phyloP scores from a whole-genome alignment of 2,329 filamentous ascomycete species.

The Emergomyces pasteurianus region DNA sequence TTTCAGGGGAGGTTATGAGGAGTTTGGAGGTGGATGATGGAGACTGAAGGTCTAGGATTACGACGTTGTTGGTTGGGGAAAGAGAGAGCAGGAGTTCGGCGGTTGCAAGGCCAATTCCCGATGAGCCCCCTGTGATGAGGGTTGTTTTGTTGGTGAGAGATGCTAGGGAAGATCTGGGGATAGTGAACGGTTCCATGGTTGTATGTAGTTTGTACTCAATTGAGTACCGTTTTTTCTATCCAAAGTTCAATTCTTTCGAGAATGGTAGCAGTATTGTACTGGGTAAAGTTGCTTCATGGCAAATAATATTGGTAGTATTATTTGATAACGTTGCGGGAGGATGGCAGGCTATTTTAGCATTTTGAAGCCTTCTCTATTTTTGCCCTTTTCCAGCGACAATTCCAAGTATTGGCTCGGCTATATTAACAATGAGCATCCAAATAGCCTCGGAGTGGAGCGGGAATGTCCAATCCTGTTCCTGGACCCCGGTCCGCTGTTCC shows the following conservation, averaged over 20 bases:
- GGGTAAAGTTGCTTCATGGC: too few relatives aligned
- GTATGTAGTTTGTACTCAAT: too few relatives aligned
- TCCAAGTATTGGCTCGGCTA: too few relatives aligned
- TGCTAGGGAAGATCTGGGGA: conserved; percentile 19
- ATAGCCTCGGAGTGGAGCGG: not conserved
- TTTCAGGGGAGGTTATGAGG: conserved; percentile 12
- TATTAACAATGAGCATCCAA: not conserved
- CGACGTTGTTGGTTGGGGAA: conserved; percentile 29
- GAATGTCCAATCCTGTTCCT: too few relatives aligned
- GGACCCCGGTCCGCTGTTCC: not conserved
- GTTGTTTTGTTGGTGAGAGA: conserved; percentile 15
- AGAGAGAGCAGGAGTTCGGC: conserved; percentile 27
- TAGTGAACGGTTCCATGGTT: conserved; percentile 10
- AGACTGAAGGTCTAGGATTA: conserved; percentile 28
- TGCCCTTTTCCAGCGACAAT: too few relatives aligned
- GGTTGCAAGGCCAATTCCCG: conserved; percentile 32
- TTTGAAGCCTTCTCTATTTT: too few relatives aligned
- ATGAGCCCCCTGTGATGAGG: conserved; percentile 30
- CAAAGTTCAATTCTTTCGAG: too few relatives aligned
- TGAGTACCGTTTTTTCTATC: too few relatives aligned
- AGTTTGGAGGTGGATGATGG: conserved; percentile 22
- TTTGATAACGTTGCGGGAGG: too few relatives aligned
- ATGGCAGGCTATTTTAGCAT: too few relatives aligned
- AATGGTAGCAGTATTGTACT: too few relatives aligned
- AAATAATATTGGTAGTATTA: too few relatives aligned